phyloP scores from a whole-genome alignment of 306 rosid genomes.

The Vigna nakashimae region DNA sequence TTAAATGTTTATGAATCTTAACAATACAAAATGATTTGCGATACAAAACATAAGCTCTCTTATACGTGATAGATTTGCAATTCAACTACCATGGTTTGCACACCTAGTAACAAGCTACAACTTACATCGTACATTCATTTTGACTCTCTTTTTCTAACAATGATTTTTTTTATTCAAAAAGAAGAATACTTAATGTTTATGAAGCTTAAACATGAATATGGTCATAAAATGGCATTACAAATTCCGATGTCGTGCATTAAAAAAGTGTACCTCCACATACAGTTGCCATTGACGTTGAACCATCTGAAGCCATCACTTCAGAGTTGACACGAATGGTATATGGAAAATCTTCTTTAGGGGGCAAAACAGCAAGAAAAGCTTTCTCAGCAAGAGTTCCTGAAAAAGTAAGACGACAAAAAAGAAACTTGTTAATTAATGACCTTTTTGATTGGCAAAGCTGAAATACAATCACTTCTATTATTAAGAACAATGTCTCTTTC shows the following conservation, averaged over 20 bases:
- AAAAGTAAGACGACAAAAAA: slow-evolving; percentile 40
- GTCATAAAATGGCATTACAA: slow-evolving; percentile 20
- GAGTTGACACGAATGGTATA: slow-evolving; percentile 88
- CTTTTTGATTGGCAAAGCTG: slow-evolving; percentile 13
- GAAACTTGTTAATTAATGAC: slow-evolving; percentile 11
- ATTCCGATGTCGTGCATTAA: slow-evolving; percentile 1
- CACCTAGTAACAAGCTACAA: slow-evolving; percentile 14
- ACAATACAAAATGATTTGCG: no score
- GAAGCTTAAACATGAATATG: slow-evolving; percentile 25
- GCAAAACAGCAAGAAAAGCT: slow-evolving; percentile 93
- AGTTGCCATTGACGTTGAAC: slow-evolving; percentile 98
- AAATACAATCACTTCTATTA: slow-evolving; percentile 11
- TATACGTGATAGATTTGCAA: no score
- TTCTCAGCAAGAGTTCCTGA: slow-evolving; percentile 97
- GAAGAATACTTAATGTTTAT: background rate
- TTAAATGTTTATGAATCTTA: no score
- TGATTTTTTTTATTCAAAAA: slow-evolving; percentile 4
- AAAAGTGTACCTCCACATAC: slow-evolving; percentile 88
- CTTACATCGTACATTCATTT: slow-evolving; percentile 18
- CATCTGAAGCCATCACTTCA: slow-evolving; percentile 98
- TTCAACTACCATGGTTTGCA: background rate
- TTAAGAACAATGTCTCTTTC: background rate
- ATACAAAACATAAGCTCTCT: no score
- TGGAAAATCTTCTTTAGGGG: slow-evolving; percentile 88
- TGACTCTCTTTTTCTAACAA: slow-evolving; percentile 10